Conservation (phyloP, 108 stramenopile species). For the Schizochytrium sp. region DNA sequence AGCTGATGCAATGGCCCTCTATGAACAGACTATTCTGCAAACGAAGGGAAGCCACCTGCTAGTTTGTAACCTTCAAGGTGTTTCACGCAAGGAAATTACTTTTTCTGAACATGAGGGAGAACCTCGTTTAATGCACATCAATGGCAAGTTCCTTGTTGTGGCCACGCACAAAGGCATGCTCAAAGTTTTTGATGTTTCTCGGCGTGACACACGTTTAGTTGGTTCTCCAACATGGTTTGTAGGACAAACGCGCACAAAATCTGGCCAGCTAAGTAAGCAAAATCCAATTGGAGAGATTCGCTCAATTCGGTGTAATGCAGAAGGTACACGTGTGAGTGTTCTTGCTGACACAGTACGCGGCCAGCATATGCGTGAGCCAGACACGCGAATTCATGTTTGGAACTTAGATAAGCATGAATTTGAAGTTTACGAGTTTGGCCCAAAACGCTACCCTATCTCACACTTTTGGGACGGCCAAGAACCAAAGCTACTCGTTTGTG, state of each 20-base stretch:
- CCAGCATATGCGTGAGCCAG: slow-evolving; percentile 68
- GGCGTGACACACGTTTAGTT: slow-evolving; percentile 66
- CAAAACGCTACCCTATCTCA: slow-evolving; percentile 61
- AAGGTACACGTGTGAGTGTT: slow-evolving; percentile 76
- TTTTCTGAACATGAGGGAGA: slow-evolving; percentile 73
- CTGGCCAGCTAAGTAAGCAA: slow-evolving; percentile 19
- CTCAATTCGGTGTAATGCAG: slow-evolving; percentile 74
- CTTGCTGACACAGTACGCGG: slow-evolving; percentile 68
- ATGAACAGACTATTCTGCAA: slow-evolving; percentile 71
- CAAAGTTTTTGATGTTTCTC: slow-evolving; percentile 72
- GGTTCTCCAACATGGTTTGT: slow-evolving; percentile 66
- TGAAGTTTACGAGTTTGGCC: slow-evolving; percentile 66
- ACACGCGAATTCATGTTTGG: slow-evolving; percentile 75
- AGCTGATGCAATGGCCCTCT: slow-evolving; percentile 66
- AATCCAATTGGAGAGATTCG: slow-evolving; percentile 65
- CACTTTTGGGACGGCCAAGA: slow-evolving; percentile 78
- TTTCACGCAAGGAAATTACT: slow-evolving; percentile 61
- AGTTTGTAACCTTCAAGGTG: slow-evolving; percentile 71
- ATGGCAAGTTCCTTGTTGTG: slow-evolving; percentile 74
- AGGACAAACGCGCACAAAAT: background rate
- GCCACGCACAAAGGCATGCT: slow-evolving; percentile 72
- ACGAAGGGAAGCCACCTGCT: slow-evolving; percentile 63
- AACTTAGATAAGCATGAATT: slow-evolving; percentile 70
- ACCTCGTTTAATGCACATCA: slow-evolving; percentile 71
- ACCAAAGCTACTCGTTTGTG: slow-evolving; percentile 68